Evolutionary conservation across 2,329 filamentous ascomycete species (phyloP), one percentile per base, ranked within the genome.

Genomic region (Stemphylium lycopersici): DNA sequence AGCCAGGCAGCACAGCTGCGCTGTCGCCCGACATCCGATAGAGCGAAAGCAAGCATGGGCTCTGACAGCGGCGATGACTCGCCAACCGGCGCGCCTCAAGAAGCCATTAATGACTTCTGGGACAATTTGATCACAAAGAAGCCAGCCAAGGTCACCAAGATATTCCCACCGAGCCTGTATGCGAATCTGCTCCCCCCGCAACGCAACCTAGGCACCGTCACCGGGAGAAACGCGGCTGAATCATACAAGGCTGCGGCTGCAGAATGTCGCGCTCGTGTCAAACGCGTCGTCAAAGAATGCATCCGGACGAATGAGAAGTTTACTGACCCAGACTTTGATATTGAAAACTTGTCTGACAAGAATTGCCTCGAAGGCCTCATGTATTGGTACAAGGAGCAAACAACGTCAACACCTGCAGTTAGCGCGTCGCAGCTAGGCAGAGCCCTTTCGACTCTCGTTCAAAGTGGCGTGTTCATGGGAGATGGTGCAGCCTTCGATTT

Each of bases 251-350:
- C 89, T 63, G 90, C 90, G 0, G 86, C 83, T 1, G 81, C 81
- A 13, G 83, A 88, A 57, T 96, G 91, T 73, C 80, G 81, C 49
- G 83, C 83, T 55, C 81, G 82, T 26, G 83, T 86, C 4, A 74
- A 79, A 12, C 80, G 81, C 43, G 84, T 85, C 52, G 78, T 82
- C 10, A 78, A 76, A 48, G 83, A 86, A 70, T 96, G 91, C 70
- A 82, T 86, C 20, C 83, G 89, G 3, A 82, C 90, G 43, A 96
- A 96, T 73, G 88, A 91, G 69, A 93, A 91, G 74, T 96, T 95
- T 70, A 85, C 88, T 4, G 91, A 95, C 68, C 84, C 87, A 15
- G 86, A 93, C 68, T 96, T 96, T 67, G 89, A 96, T 67, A 85
- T 96, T 47, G 90, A 93, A 69, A 88, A 91, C 67, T 76, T 90